Base-by-base conservation (phyloP, 2,329 filamentous ascomycete genomes). In the Colletotrichum spaethianum region DNA sequence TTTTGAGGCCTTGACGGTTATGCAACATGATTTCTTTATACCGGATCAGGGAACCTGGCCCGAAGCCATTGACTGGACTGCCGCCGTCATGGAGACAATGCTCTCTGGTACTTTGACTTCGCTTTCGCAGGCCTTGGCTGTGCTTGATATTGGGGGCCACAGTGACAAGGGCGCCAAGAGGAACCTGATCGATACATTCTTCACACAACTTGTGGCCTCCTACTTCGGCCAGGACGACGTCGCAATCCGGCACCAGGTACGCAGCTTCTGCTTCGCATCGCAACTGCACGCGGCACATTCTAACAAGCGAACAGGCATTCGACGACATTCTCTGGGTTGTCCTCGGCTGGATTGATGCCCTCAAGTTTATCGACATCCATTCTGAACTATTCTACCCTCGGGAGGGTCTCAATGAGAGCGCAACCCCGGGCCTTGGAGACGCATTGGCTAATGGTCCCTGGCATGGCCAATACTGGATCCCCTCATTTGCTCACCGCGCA, bases 291-390 rank as follows among this genome's bases (percentile, higher is more conserved):
- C 31, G 59, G 57, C 44, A 11, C 31, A 38, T 55, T 33, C 73
- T 74, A 63, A 76, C 18, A 42, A 16, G 9, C 18, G 12, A 7
- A 1, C 86, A 96, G 85, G 96, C 96, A 0, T 97, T 92, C 79
- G 96, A 98, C 79, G 96, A 98, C 80, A 97, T 98, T 84, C 88
- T 98, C 3, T 98, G 96, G 96, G 94, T 98, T 1, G 94, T 97
- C 2, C 87, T 98, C 46, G 94, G 93, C 74, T 98, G 96, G 95
- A 84, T 98, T 63, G 94, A 98, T 79, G 90, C 90, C 60, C 89
- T 95, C 74, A 91, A 93, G 75, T 95, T 97, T 78, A 89, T 96
- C 63, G 84, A 90, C 40, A 83, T 88, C n/a, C 94, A 97, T 78
- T 90, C 89, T 2, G 82, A 85, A 2, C 79, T 90, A 23, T 91